Conservation (phyloP, 2,329 filamentous ascomycete genomes). For the Botrytis elliptica region DNA sequence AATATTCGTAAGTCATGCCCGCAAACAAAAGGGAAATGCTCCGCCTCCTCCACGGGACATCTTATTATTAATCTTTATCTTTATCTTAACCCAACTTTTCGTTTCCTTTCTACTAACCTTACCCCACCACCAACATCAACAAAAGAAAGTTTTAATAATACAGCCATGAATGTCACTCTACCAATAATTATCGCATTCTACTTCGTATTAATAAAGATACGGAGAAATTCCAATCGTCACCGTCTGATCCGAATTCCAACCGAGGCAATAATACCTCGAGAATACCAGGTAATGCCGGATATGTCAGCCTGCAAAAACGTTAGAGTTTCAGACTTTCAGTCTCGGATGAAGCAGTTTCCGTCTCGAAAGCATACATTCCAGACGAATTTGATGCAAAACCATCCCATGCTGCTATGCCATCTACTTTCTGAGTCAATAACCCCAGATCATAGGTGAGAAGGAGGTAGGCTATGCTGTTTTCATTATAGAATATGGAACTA, state of each 20-base stretch:
- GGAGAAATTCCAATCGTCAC: neutral
- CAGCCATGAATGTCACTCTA: neutral
- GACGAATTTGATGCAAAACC: neutral
- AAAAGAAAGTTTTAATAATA: neutral
- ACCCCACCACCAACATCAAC: neutral
- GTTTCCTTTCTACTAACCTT: neutral
- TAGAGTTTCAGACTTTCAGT: neutral
- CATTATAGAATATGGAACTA: neutral
- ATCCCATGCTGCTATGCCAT: neutral
- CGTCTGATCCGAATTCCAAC: neutral
- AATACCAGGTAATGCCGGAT: neutral
- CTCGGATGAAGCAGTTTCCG: slow-evolving; percentile 18
- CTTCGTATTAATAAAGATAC: neutral
- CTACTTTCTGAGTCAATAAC: neutral
- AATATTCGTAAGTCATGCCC: neutral
- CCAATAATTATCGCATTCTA: neutral
- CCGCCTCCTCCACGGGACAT: neutral
- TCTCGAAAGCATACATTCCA: slow-evolving; percentile 13
- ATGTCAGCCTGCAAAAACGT: neutral
- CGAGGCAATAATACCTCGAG: neutral
- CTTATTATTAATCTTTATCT: neutral
- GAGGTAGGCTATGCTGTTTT: slow-evolving; percentile 10
- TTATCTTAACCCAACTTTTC: neutral
- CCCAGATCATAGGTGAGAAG: neutral
- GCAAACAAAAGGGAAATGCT: neutral